Conservation (phyloP, 1,139 yeast species). For the Suhomyces wounanorum region DNA sequence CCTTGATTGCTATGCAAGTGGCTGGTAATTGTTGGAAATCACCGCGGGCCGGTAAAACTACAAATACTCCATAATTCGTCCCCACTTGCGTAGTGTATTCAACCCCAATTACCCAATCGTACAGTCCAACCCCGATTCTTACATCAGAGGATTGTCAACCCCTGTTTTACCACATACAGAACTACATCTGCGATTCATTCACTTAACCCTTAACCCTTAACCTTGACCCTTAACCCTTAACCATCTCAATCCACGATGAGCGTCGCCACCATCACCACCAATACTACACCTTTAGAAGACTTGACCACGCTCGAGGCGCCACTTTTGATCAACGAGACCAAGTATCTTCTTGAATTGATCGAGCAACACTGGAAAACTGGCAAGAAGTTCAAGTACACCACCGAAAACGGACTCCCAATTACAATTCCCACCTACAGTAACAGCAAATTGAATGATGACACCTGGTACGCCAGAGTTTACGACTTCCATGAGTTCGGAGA, state of each 20-base stretch:
- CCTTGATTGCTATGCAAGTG: background rate
- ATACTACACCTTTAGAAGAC: conserved; percentile 17
- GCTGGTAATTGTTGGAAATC: background rate
- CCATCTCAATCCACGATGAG: conserved; percentile 6
- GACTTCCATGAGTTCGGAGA: conserved; percentile 21
- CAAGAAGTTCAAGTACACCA: conserved; percentile 16
- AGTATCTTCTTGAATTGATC: conserved; percentile 17
- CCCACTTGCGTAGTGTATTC: background rate
- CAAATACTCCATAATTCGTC: background rate
- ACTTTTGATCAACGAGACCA: conserved; percentile 17
- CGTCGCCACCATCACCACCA: conserved; percentile 12
- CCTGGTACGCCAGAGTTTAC: conserved; percentile 27
- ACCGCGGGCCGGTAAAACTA: background rate
- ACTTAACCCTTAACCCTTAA: too few relatives aligned
- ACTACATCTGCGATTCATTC: background rate
- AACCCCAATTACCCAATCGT: background rate
- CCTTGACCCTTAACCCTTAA: too few relatives aligned
- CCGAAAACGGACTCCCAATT: conserved; percentile 14
- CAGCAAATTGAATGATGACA: conserved; percentile 19
- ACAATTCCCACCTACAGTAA: conserved; percentile 20
- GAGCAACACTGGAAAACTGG: conserved; percentile 18
- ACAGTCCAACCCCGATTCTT: background rate
- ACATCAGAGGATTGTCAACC: background rate
- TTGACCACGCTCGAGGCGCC: conserved; percentile 16
- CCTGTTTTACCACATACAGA: background rate